Evolutionary conservation across 176 grass and related monocot species (phyloP), one percentile per base, ranked within the genome.

Genomic region (Puya raimondii): DNA sequence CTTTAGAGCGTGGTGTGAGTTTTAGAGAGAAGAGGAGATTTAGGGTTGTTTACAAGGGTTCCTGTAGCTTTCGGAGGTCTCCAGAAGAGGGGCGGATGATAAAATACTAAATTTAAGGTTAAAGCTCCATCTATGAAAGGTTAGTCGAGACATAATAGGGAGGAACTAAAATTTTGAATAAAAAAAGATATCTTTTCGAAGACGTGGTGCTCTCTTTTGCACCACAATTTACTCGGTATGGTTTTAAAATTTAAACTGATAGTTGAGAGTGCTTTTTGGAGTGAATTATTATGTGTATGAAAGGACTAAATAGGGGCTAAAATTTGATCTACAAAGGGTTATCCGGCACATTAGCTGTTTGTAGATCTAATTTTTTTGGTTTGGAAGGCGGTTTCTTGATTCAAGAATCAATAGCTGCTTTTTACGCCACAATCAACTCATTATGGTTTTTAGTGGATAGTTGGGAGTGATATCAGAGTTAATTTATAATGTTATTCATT

Each of bases 311-410:
- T 63, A 7, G n/a, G 71, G 48, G 9, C 26, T 42, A 42, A 7
- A 42, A 42, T 42, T 42, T 42, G 33, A 42, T 42, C 33, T 42
- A 42, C 33, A 42, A 7, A 42, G 33, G 33, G 33, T 42, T 5
- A 42, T 42, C 33, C 5, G 4, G 33, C 33, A 42, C 33, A 42
- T 42, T 42, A 42, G 5, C 33, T 42, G 33, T 42, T 42, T 42
- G 6, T 42, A 42, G 33, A 42, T 42, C 33, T 42, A 42, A 42
- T 42, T 42, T 42, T 33, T 42, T 42, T 6, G 5, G 48, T 27
- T 71, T 73, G 75, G 72, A 70, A 14, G 22, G 9, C 66, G 70
- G 54, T 65, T 79, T 70, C 21, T 75, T 23, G 63, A 59, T 59
- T 17, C 54, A 8, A 59, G 54, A 17, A 59, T 18, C 16, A 57